Base-by-base conservation (phyloP, 2,329 filamentous ascomycete genomes). In the Catunica adiposa region DNA sequence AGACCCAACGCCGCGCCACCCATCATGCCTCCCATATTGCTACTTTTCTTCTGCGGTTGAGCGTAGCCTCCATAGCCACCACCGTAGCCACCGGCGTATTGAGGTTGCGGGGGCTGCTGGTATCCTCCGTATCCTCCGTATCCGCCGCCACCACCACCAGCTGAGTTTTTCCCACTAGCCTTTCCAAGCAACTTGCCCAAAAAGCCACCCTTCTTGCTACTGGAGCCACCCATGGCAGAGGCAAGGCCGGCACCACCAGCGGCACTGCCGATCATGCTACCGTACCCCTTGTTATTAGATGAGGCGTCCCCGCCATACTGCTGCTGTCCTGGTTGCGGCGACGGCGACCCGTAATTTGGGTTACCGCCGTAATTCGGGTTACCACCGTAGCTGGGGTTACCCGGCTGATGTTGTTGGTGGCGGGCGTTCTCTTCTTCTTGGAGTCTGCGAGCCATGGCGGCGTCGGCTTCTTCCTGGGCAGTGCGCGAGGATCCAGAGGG, bases 341-440 rank as follows among this genome's bases (percentile, higher is more conserved):
- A 20, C 42, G 42, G 40, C 7, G 23, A 15, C 15, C 29, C n/a
- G 7, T 51, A 51, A 20, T 51, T 20, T 4, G 48, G 48, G 26
- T 2, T 51, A 3, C 40, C 38, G 22, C 11, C 46, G 23, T 56
- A 56, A 6, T n/a, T 53, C 5, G 51, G 42, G 34, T 54, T 54
- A 2, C 20, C 55, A 9, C 51, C 51, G 23, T 52, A 52, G 31
- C 22, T 37, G 4, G 50, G 31, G 23, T 37, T 52, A 7, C 37
- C 37, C n/a, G 3, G 69, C 15, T 74, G 66, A 17, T 73, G 72
- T 20, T 75, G 66, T 60, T 77, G 69, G 23, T 64, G 59, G 29
- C 44, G 44, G 75, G 47, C 79, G 60, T 94, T 77, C 67, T 95
- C 89, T 67, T 95, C 86, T 47, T 84, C 84, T 66, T 95, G 89